Evolutionary conservation across 1,139 yeast species (phyloP).

Genomic region (Blastobotrys apis): DNA sequence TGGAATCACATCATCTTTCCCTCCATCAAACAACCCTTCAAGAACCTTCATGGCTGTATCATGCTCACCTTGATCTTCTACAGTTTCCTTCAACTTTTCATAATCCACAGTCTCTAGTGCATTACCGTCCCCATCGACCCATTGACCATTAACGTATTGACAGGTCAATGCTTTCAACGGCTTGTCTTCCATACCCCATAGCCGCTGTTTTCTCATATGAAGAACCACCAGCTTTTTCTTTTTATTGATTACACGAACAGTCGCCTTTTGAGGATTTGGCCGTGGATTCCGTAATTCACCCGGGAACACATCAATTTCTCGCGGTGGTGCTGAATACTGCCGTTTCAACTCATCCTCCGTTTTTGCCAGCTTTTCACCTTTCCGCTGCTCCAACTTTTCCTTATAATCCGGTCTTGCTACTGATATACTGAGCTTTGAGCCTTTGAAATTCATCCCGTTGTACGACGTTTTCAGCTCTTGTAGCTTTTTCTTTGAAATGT

Average conservation of each 20-base stretch:
- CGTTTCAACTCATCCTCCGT: constrained; percentile 42
- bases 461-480: constrained; percentile 51
- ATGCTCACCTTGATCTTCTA: constrained; percentile 22
- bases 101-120: constrained; percentile 50
- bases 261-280: constrained; percentile 49
- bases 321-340: constrained; percentile 38
- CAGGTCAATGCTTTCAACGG: constrained; percentile 58
- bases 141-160: constrained; percentile 57
- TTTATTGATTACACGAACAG: constrained; percentile 61
- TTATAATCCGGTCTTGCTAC: constrained; percentile 45
- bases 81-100: constrained; percentile 16
- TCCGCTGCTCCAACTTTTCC: constrained; percentile 45
- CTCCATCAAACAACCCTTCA: constrained; percentile 27
- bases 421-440: constrained; percentile 56
- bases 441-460: constrained; percentile 72
- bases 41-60: constrained; percentile 27
- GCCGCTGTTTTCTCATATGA: constrained; percentile 62
- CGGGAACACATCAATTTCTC: constrained; percentile 47
- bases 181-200: constrained; percentile 83
- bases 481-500: constrained; percentile 44
- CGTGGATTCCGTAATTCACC: constrained; percentile 66
- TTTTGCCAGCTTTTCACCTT: constrained; percentile 33
- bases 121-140: constrained; percentile 85
- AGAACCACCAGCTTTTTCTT: constrained; percentile 50
- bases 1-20: constrained; percentile 50